Evolutionary conservation across 805 yeast species (phyloP).

Genomic region (Wickerhamomyces hampshirensis): DNA sequence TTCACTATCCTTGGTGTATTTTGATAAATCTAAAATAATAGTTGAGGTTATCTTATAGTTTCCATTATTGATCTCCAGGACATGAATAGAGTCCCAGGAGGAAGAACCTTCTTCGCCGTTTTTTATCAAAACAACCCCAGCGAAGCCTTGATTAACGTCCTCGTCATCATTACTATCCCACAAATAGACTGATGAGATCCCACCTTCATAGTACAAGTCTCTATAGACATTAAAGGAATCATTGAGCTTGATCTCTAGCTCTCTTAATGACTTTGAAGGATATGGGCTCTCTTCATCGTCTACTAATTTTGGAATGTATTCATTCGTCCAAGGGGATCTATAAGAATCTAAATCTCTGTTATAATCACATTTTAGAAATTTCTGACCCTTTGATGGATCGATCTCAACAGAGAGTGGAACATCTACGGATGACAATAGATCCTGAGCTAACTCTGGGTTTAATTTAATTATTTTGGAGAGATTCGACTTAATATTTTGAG

Average conservation of each 20-base stretch:
- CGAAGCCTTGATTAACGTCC: slow-evolving; percentile 64
- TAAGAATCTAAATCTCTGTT: slow-evolving; percentile 92
- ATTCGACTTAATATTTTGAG: slow-evolving; percentile 47
- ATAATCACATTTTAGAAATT: slow-evolving; percentile 84
- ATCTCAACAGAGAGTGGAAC: slow-evolving; percentile 57
- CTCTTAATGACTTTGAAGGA: slow-evolving; percentile 64
- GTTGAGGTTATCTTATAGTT: slow-evolving; percentile 79
- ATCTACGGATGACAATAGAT: slow-evolving; percentile 80
- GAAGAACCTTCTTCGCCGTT: slow-evolving; percentile 43
- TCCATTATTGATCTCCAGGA: slow-evolving; percentile 48
- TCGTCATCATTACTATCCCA: slow-evolving; percentile 79
- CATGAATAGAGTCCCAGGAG: slow-evolving; percentile 91
- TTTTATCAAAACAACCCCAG: slow-evolving; percentile 86
- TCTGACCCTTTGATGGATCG: slow-evolving; percentile 42
- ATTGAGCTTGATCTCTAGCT: slow-evolving; percentile 76
- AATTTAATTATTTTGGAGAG: slow-evolving; percentile 41
- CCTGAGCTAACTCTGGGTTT: slow-evolving; percentile 71
- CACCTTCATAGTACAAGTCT: slow-evolving; percentile 94
- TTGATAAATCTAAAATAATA: slow-evolving; percentile 65
- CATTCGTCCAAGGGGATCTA: slow-evolving; percentile 88
- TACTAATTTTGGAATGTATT: slow-evolving; percentile 53
- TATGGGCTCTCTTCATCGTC: slow-evolving; percentile 66
- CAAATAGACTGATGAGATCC: slow-evolving; percentile 79
- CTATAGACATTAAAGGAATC: slow-evolving; percentile 90
- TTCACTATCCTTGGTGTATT: slow-evolving; percentile 27